A percentile compares a stretch with the other conserved stretches of the same genome.
Evolutionary conservation across 768 basidiomycete genomes (phyloP).

Genomic region (Phanerochaete sordida): DNA sequence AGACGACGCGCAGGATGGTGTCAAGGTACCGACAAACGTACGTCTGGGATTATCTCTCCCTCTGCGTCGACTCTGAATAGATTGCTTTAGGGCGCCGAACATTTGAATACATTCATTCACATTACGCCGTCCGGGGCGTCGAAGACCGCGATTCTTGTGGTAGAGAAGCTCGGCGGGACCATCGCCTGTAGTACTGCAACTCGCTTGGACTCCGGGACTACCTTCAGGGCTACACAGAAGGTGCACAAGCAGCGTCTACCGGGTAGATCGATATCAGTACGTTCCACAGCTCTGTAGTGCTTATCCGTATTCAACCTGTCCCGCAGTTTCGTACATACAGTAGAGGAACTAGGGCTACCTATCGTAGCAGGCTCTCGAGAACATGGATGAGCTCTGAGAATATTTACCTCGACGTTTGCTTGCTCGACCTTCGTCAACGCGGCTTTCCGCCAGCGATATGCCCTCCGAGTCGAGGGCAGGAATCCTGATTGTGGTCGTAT

Average conservation of each 20-base stretch:
- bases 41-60: neutral
- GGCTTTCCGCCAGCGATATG: too few species aligned
- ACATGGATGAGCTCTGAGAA: slow-evolving; percentile 52
- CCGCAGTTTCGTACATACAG: slow-evolving; percentile 73
- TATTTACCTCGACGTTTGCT: too few species aligned
- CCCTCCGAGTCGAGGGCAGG: too few species aligned
- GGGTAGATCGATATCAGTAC: slow-evolving; percentile 44
- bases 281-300: neutral
- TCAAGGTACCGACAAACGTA: slow-evolving; percentile 88
- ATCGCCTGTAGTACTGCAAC: slow-evolving; percentile 92
- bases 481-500: too few species aligned
- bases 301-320: too few species aligned
- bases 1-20: slow-evolving; percentile 84
- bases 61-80: neutral
- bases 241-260: slow-evolving; percentile 76
- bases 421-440: too few species aligned
- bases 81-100: slow-evolving; percentile 52
- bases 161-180: slow-evolving; percentile 78
- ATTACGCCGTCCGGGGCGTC: slow-evolving; percentile 85
- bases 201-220: slow-evolving; percentile 76
- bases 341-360: slow-evolving; percentile 75
- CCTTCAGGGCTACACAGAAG: slow-evolving; percentile 67
- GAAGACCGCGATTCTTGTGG: slow-evolving; percentile 77
- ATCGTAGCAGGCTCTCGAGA: slow-evolving; percentile 52
- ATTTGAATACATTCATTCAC: slow-evolving; percentile 69